Base-by-base conservation (phyloP, 2,329 filamentous ascomycete genomes). In the Arthrobotrys entomopaga region DNA sequence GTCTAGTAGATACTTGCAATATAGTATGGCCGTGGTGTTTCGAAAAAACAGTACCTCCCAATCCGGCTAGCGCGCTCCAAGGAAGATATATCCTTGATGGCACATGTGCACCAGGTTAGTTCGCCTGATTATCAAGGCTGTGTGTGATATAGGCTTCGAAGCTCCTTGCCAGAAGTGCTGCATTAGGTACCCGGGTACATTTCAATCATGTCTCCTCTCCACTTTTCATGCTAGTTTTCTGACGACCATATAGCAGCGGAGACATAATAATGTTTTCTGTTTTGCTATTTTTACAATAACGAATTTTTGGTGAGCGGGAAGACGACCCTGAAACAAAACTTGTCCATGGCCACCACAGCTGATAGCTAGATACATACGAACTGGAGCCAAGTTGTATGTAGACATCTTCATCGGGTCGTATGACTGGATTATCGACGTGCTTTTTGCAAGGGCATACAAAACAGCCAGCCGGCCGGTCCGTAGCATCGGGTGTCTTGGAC, bases 261-360 rank as follows among this genome's bases (percentile, higher is more conserved):
- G 15, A 46, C 56, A 42, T 56, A 60, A 19, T 5, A 15, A 3
- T 43, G 29, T 13, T 29, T 43, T 40, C 52, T 70, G 38, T 50
- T 61, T 56, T 63, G 58, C 65, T 70, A 70, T 70, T 70, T 70
- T 70, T 70, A 43, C 13, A 46, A 29, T 34, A 40, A 13, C 29
- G 24, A n/a, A 38, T 57, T 63, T 69, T 63, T 43, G 57, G 57
- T 40, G 46, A 58, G 42, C 15, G 34, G 65, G 65, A 63, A 63
- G 6, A 20, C 43, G 19, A 15, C 22, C 53, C 3, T 34, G 29
- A 48, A 34, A 34, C 65, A 49, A 42, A n/a, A 29, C 61, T 56
- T 22, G 46, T 50, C 22, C 57, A 57, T 57, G 65, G 49, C 57
- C 57, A 57, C 22, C 57, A 57, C 65, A 57, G 49, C 57, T 63